Percentiles rank a stretch among this genome's conserved stretches.
These are phyloP conservation scores for Rubia balearica DNA, from an alignment of 305 asterid species.

Conservation along the genomic window DNA sequence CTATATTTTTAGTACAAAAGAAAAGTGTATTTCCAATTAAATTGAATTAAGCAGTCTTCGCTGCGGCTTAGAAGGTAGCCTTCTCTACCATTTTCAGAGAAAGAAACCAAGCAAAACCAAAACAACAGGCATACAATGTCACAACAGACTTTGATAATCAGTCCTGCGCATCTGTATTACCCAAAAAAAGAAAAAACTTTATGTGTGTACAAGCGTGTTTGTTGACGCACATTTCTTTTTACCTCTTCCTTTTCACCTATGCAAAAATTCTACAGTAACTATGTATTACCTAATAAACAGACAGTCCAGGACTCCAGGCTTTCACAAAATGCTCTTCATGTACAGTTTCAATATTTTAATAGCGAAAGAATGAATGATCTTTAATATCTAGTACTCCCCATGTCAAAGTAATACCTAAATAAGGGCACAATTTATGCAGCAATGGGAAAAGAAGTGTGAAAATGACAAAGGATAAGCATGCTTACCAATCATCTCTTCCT, in stretches of 20 bases:
- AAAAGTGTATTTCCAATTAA: too few species aligned
- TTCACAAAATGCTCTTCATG: not conserved
- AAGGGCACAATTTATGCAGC: not conserved
- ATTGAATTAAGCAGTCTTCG: not conserved
- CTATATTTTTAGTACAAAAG: not conserved
- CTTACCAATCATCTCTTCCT: constrained; percentile 98
- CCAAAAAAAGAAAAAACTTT: not conserved
- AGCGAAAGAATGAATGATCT: not conserved
- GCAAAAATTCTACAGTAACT: not conserved
- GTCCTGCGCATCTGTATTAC: not conserved
- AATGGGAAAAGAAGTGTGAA: not conserved
- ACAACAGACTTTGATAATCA: not conserved
- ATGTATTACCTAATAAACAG: not conserved
- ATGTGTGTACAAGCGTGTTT: too few species aligned
- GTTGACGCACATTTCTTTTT: too few species aligned
- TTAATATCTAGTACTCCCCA: not conserved
- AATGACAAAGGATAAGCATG: not conserved
- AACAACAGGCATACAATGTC: not conserved
- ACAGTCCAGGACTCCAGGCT: not conserved
- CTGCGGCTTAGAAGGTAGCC: not conserved
- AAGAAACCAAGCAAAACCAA: not conserved
- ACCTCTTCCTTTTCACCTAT: not conserved
- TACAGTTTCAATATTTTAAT: too few species aligned
- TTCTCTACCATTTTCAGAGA: not conserved
- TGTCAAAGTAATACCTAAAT: not conserved